Evolutionary conservation across 192 early-diverging fungal genomes (phyloP).

Genomic region (Mortierella alpina): DNA sequence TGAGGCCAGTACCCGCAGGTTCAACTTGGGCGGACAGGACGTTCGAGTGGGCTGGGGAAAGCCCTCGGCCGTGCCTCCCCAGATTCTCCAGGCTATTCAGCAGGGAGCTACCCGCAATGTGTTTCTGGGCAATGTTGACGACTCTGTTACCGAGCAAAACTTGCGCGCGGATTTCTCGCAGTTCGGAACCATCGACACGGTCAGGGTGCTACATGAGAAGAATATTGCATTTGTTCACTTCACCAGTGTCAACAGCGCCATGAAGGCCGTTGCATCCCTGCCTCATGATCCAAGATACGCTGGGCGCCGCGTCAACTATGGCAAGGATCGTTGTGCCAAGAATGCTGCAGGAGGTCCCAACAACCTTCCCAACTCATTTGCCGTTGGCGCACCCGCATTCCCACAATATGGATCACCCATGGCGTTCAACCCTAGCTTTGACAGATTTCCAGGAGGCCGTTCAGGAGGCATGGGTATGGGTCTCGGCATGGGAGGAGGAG

Average conservation of each 20-base stretch:
- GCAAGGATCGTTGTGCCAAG: slow-evolving; percentile 84
- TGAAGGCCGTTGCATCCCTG: slow-evolving; percentile 77
- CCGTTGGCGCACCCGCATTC: slow-evolving; percentile 30
- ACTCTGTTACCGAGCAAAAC: slow-evolving; percentile 63
- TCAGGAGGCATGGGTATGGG: slow-evolving; percentile 26
- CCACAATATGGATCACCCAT: neutral
- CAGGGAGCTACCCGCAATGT: slow-evolving; percentile 82
- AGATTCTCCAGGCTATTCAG: slow-evolving; percentile 67
- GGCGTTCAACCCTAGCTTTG: slow-evolving; percentile 40
- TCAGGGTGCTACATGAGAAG: slow-evolving; percentile 79
- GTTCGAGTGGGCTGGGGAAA: slow-evolving; percentile 86
- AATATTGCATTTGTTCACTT: slow-evolving; percentile 90
- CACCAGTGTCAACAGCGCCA: slow-evolving; percentile 71
- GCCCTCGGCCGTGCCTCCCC: slow-evolving; percentile 59
- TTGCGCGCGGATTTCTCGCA: slow-evolving; percentile 69
- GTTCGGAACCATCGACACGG: slow-evolving; percentile 80
- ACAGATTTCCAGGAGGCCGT: slow-evolving; percentile 29
- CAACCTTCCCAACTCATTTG: slow-evolving; percentile 32
- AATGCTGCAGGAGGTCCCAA: slow-evolving; percentile 7
- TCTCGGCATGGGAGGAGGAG: slow-evolving; percentile 18
- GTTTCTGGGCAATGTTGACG: slow-evolving; percentile 82
- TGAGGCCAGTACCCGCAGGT: slow-evolving; percentile 60
- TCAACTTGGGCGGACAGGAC: slow-evolving; percentile 67
- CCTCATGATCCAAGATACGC: slow-evolving; percentile 67
- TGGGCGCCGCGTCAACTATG: slow-evolving; percentile 76